Evolutionary conservation across 1,139 yeast species (phyloP).

Genomic region (Candida sanyaensis): DNA sequence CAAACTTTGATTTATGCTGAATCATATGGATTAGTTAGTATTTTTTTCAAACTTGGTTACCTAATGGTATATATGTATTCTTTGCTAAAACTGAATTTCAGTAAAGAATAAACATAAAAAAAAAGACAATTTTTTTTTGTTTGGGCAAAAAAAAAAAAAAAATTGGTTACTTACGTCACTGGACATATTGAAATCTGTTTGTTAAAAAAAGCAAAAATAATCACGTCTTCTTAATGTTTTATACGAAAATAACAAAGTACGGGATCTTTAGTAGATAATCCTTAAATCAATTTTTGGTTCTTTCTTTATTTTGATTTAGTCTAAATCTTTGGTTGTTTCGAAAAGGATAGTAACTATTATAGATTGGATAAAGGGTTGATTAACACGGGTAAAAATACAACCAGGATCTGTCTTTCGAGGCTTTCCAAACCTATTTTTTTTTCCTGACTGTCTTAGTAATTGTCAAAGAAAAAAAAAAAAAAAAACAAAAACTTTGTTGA

Average conservation of each 20-base stretch:
- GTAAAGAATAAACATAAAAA: neutral
- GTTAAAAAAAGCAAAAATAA: neutral
- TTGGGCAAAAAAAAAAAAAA: slow-evolving; percentile 1
- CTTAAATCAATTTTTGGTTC: neutral
- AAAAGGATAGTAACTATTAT: too few species aligned
- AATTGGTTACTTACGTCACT: slow-evolving; percentile 14
- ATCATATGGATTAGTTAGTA: slow-evolving; percentile 20
- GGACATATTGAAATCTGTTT: slow-evolving; percentile 8
- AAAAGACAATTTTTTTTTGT: neutral
- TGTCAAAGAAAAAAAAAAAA: too few species aligned
- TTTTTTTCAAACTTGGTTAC: neutral
- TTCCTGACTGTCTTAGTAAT: neutral
- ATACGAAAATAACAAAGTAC: neutral
- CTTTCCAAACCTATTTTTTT: neutral
- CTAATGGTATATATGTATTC: neutral
- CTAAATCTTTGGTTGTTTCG: too few species aligned
- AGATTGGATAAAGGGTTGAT: too few species aligned
- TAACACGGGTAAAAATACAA: too few species aligned
- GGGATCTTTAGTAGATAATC: too few species aligned
- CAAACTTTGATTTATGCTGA: slow-evolving; percentile 56
- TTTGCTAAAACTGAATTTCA: neutral
- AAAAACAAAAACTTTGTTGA: neutral
- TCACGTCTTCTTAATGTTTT: neutral
- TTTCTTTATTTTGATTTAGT: neutral
- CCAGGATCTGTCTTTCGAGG: too few species aligned